Evolutionary conservation across 257 asterid species (phyloP).

Genomic region (Echites panduratus): DNA sequence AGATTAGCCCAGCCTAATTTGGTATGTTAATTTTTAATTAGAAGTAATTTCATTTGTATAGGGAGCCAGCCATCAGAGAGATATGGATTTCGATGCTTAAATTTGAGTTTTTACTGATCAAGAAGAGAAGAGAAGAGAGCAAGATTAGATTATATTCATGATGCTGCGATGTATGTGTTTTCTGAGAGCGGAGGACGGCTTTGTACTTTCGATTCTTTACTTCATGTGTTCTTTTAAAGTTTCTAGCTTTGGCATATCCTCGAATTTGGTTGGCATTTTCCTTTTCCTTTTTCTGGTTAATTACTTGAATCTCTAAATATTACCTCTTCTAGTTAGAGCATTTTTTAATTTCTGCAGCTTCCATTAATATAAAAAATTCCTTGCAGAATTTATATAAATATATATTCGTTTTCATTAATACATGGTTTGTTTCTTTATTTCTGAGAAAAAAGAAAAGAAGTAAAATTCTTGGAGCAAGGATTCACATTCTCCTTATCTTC

Average conservation of each 20-base stretch:
- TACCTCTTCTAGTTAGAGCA: not conserved
- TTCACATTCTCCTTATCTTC: not conserved
- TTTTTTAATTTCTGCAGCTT: not conserved
- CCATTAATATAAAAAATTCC: no score
- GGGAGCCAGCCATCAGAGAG: not conserved
- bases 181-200: not conserved
- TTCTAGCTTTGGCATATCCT: slow-evolving; percentile 6
- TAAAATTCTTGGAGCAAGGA: not conserved
- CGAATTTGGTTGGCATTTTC: not conserved
- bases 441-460: not conserved
- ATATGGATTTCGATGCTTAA: not conserved
- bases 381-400: no score
- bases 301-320: not conserved
- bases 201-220: not conserved
- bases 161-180: not conserved
- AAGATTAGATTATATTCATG: no score
- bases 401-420: no score
- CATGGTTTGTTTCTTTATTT: not conserved
- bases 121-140: no score
- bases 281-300: not conserved
- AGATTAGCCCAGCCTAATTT: not conserved
- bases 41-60: slow-evolving; percentile 20
- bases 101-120: not conserved
- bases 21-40: not conserved
- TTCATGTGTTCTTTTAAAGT: not conserved